These are phyloP conservation scores for Fistulinella cinereoalba DNA, from an alignment of 1,284 basidiomycete species.

Conservation along the genomic window DNA sequence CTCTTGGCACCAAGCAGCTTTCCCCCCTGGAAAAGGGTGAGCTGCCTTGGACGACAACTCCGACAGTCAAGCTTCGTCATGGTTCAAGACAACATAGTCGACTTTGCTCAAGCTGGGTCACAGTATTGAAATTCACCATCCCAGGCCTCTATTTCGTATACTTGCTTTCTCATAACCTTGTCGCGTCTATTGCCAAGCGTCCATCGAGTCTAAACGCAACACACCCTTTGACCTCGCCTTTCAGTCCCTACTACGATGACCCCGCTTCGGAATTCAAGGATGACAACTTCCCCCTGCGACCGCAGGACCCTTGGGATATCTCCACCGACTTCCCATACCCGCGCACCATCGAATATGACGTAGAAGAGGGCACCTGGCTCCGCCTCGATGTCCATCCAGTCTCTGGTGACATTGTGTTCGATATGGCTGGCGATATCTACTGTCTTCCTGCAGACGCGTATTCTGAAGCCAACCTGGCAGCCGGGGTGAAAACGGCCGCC, in stretches of 20 bases:
- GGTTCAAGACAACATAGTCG: constrained; percentile 1
- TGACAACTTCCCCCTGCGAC: constrained; percentile 61
- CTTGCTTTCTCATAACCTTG: constrained; percentile 13
- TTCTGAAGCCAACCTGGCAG: constrained; percentile 18
- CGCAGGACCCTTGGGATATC: constrained; percentile 69
- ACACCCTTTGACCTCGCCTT: constrained; percentile 5
- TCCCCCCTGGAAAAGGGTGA: constrained; percentile 18
- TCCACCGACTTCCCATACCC: constrained; percentile 73
- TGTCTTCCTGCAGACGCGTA: constrained; percentile 54
- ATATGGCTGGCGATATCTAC: constrained; percentile 72
- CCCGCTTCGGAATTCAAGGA: constrained; percentile 53
- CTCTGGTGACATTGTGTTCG: constrained; percentile 69
- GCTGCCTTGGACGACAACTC: constrained; percentile 14
- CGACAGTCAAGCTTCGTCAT: constrained; percentile 1
- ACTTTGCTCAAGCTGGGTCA: constrained; percentile 3
- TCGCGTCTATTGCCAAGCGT: no score
- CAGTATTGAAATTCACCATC: constrained; percentile 19
- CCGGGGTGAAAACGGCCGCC: constrained; percentile 20
- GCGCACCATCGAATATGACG: constrained; percentile 61
- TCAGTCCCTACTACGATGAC: constrained; percentile 20
- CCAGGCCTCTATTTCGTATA: constrained; percentile 22
- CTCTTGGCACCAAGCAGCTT: constrained; percentile 11
- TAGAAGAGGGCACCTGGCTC: constrained; percentile 70
- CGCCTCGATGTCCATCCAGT: constrained; percentile 66
- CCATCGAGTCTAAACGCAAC: background rate